A percentile compares a stretch with the other conserved stretches of the same genome.
These are phyloP conservation scores for Priceomyces fermenticarens DNA, from an alignment of 805 yeast genomes.

Conservation along the genomic window DNA sequence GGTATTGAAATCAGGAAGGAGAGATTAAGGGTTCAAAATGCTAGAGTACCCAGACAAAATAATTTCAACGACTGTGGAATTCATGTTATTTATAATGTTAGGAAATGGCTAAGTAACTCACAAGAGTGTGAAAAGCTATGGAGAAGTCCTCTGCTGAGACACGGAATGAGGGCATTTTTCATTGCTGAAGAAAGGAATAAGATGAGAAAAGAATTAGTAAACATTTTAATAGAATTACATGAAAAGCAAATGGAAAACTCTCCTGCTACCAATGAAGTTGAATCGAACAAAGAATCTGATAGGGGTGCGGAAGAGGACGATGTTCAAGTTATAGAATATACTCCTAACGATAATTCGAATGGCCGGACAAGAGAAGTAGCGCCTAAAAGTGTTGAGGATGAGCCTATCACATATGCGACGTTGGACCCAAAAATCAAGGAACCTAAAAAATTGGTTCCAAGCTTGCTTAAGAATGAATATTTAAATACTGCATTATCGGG, in stretches of 20 bases:
- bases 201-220: conserved; percentile 25
- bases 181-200: conserved; percentile 25
- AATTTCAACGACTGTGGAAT: conserved; percentile 95
- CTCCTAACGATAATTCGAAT: conserved; percentile 1
- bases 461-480: conserved; percentile 6
- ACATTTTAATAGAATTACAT: conserved; percentile 21
- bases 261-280: neutral
- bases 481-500: conserved; percentile 7
- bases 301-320: conserved; percentile 8
- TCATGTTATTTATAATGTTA: conserved; percentile 75
- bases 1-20: conserved; percentile 42
- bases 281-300: conserved; percentile 9
- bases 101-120: conserved; percentile 53
- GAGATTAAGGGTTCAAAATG: conserved; percentile 46
- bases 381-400: neutral
- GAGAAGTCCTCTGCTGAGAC: conserved; percentile 23
- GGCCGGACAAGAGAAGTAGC: neutral
- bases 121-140: conserved; percentile 47
- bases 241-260: conserved; percentile 10
- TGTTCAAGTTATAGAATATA: conserved; percentile 15
- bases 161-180: conserved; percentile 16
- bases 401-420: conserved; percentile 4
- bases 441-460: neutral
- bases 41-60: conserved; percentile 75
- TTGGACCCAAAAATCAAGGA: conserved; percentile 10